phyloP scores from a whole-genome alignment of 2,329 filamentous ascomycete species.

The Scolecobasidium constrictum region DNA sequence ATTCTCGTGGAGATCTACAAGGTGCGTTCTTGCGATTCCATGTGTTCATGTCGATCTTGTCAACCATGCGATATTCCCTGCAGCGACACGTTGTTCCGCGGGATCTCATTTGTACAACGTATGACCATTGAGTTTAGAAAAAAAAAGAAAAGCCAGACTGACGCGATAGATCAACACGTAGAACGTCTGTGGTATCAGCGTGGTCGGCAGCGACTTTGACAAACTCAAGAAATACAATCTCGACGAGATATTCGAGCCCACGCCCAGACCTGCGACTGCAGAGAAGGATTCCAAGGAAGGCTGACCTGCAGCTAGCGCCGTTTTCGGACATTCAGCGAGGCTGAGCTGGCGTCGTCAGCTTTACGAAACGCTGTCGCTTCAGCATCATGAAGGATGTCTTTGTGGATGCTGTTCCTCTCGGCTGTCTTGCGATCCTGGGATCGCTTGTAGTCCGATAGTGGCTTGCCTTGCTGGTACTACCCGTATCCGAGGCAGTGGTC shows the following conservation, averaged over 20 bases:
- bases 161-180: constrained; percentile 24
- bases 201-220: constrained; percentile 66
- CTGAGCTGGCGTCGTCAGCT: too few relatives aligned
- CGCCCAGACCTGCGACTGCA: neutral
- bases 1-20: constrained; percentile 73
- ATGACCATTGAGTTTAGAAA: too few relatives aligned
- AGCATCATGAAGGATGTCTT: too few relatives aligned
- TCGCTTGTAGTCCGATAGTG: neutral
- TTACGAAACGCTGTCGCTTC: too few relatives aligned
- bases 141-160: too few relatives aligned
- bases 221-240: constrained; percentile 67
- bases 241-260: constrained; percentile 52
- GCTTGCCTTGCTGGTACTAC: neutral
- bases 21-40: constrained; percentile 35
- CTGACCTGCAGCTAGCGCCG: too few relatives aligned
- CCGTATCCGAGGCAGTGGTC: neutral
- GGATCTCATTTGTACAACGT: constrained; percentile 3
- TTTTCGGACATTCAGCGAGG: too few relatives aligned
- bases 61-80: constrained; percentile 1
- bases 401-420: too few relatives aligned
- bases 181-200: constrained; percentile 69
- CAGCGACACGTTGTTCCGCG: neutral
- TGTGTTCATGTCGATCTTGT: neutral
- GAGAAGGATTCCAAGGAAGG: neutral
- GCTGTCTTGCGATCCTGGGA: too few relatives aligned